Percentiles rank a stretch among this genome's conserved stretches.
These are phyloP conservation scores for Cladosporium sp. DNA, from an alignment of 2,329 filamentous ascomycete genomes.

Conservation along the genomic window DNA sequence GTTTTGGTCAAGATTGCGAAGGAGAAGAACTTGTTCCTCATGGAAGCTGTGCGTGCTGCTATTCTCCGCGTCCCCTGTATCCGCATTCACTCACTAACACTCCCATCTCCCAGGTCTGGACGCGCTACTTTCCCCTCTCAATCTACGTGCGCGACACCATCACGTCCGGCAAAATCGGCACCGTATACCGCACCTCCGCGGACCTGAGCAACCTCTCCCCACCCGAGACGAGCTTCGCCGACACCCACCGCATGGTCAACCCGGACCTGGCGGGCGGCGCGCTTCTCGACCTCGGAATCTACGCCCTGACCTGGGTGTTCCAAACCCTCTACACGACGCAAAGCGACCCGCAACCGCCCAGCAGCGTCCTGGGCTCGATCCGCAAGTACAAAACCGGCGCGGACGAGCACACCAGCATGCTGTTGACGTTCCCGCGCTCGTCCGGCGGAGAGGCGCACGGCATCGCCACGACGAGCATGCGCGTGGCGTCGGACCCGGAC, in stretches of 20 bases:
- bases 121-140: conserved; percentile 80
- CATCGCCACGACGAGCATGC: conserved; percentile 58
- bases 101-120: conserved; percentile 47
- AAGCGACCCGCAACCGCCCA: conserved; percentile 61
- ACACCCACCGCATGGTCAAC: conserved; percentile 76
- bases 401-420: conserved; percentile 72
- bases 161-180: conserved; percentile 49
- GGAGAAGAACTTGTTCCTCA: conserved; percentile 67
- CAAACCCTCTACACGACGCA: conserved; percentile 83
- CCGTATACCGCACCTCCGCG: conserved; percentile 53
- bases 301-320: conserved; percentile 86
- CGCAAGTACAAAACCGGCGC: conserved; percentile 70
- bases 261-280: conserved; percentile 76
- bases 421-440: conserved; percentile 67
- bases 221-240: conserved; percentile 56
- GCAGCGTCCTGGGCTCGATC: conserved; percentile 59
- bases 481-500: conserved; percentile 59
- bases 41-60: conserved; percentile 52
- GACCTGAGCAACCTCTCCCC: conserved; percentile 58
- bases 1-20: conserved; percentile 68
- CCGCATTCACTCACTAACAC: background rate
- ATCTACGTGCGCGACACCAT: conserved; percentile 69
- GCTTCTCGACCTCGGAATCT: conserved; percentile 81
- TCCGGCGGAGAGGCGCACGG: conserved; percentile 61
- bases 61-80: too few species aligned